Percentiles rank a stretch among this genome's conserved stretches.
These are phyloP conservation scores for Albophoma yamanashiensis DNA, from an alignment of 2,329 filamentous ascomycete genomes.

Conservation along the genomic window DNA sequence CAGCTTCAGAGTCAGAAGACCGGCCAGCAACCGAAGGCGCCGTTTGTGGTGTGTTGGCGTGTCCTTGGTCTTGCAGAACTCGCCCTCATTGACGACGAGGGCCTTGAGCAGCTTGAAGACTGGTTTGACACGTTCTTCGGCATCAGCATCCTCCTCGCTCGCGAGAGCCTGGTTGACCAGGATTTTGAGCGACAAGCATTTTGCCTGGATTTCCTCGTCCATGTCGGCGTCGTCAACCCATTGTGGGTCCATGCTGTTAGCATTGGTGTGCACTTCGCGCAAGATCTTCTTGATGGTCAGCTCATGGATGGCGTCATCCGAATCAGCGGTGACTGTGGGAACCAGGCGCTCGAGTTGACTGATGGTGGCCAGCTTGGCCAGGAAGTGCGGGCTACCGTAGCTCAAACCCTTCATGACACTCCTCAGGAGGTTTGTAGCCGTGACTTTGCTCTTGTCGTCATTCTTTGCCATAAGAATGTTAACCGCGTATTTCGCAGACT, in stretches of 20 bases:
- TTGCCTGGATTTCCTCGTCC: constrained; percentile 74
- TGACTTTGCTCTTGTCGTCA: constrained; percentile 66
- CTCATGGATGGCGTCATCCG: constrained; percentile 66
- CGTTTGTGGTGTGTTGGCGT: constrained; percentile 72
- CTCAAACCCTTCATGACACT: constrained; percentile 65
- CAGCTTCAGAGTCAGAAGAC: constrained; percentile 73
- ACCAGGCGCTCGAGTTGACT: constrained; percentile 68
- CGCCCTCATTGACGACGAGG: constrained; percentile 65
- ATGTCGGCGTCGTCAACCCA: constrained; percentile 60
- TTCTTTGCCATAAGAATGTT: constrained; percentile 73
- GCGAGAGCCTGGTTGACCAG: constrained; percentile 75
- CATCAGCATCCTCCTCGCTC: constrained; percentile 37
- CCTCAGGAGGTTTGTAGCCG: constrained; percentile 71
- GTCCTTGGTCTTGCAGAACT: constrained; percentile 63
- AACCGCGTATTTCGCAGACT: constrained; percentile 86
- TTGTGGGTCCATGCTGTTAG: constrained; percentile 42
- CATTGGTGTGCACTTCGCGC: constrained; percentile 55
- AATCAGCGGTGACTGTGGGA: constrained; percentile 60
- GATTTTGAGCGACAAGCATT: constrained; percentile 73
- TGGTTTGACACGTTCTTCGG: constrained; percentile 50
- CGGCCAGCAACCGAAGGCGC: constrained; percentile 71
- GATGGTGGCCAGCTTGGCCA: constrained; percentile 62
- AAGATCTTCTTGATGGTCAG: constrained; percentile 68
- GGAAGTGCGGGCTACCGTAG: constrained; percentile 62
- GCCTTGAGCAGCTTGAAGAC: constrained; percentile 73